A percentile compares a stretch with the other conserved stretches of the same genome.
Conservation (phyloP, 805 yeast genomes). For the Yarrowia divulgata region DNA sequence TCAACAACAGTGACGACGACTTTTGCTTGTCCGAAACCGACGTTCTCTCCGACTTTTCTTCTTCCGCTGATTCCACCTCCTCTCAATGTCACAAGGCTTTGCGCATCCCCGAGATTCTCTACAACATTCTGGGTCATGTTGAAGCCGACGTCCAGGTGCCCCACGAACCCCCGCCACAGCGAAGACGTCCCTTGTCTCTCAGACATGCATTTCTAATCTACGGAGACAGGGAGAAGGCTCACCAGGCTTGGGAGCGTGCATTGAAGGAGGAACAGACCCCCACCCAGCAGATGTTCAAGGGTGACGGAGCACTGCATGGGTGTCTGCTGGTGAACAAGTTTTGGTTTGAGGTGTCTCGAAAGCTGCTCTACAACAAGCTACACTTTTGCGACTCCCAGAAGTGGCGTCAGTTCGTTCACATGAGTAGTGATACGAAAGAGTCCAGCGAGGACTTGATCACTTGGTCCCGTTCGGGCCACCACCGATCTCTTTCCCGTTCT, state of each 20-base stretch:
- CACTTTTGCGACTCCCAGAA: slow-evolving; percentile 60
- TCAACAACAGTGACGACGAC: slow-evolving; percentile 30
- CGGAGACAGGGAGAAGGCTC: slow-evolving; percentile 60
- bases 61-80: slow-evolving; percentile 11
- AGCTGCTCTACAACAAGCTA: slow-evolving; percentile 62
- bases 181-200: slow-evolving; percentile 73
- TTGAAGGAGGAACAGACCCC: slow-evolving; percentile 42
- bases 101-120: slow-evolving; percentile 76
- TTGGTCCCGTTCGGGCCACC: slow-evolving; percentile 25
- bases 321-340: slow-evolving; percentile 74
- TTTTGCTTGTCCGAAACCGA: slow-evolving; percentile 28
- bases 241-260: slow-evolving; percentile 54
- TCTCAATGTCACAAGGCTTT: slow-evolving; percentile 57
- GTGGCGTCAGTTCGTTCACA: slow-evolving; percentile 55
- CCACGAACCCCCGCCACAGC: slow-evolving; percentile 62
- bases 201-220: slow-evolving; percentile 74
- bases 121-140: slow-evolving; percentile 65
- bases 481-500: slow-evolving; percentile 15
- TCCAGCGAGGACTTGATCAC: slow-evolving; percentile 9
- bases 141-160: slow-evolving; percentile 66
- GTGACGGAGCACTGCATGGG: slow-evolving; percentile 53
- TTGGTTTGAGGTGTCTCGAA: slow-evolving; percentile 66
- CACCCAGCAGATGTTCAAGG: slow-evolving; percentile 35
- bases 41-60: slow-evolving; percentile 7
- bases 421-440: slow-evolving; percentile 13